phyloP scores from a whole-genome alignment of 2,329 filamentous ascomycete species.

The Penicillium sp. region DNA sequence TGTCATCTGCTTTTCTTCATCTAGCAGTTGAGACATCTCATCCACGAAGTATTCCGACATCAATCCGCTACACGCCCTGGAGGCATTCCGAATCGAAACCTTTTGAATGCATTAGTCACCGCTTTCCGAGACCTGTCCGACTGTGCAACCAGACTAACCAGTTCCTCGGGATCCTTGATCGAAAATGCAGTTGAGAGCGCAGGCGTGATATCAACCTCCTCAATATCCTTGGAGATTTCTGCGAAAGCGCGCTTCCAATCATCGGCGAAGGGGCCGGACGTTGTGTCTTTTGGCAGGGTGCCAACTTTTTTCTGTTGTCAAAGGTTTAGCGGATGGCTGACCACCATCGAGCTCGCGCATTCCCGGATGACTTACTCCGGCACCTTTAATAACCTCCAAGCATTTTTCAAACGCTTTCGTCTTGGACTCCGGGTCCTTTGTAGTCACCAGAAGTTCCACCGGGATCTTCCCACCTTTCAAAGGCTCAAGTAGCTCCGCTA shows the following conservation, averaged over 20 bases:
- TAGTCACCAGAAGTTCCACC: constrained; percentile 85
- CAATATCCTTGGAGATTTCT: constrained; percentile 77
- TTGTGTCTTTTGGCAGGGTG: constrained; percentile 77
- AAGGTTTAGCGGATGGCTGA: constrained; percentile 1
- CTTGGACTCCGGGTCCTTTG: constrained; percentile 89
- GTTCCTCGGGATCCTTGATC: constrained; percentile 91
- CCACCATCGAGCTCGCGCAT: background rate
- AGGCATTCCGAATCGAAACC: constrained; percentile 90
- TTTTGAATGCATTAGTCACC: constrained; percentile 28
- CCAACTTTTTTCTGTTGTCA: constrained; percentile 77
- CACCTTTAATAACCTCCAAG: constrained; percentile 79
- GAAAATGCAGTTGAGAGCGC: constrained; percentile 86
- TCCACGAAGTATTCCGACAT: constrained; percentile 98
- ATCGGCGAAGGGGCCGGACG: constrained; percentile 85
- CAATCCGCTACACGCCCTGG: constrained; percentile 87
- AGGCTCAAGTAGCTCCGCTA: constrained; percentile 89
- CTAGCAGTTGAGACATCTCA: constrained; percentile 94
- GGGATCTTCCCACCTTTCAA: constrained; percentile 90
- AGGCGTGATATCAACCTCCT: constrained; percentile 81
- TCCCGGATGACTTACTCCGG: constrained; percentile 68
- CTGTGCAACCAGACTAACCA: constrained; percentile 53
- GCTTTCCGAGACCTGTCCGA: background rate
- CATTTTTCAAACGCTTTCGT: constrained; percentile 85
- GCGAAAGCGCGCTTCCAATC: constrained; percentile 89
- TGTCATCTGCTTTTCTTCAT: constrained; percentile 95